Percentiles rank a stretch among this genome's conserved stretches.
Conservation (phyloP, 768 basidiomycete species). For the Suillus clintonianus region DNA sequence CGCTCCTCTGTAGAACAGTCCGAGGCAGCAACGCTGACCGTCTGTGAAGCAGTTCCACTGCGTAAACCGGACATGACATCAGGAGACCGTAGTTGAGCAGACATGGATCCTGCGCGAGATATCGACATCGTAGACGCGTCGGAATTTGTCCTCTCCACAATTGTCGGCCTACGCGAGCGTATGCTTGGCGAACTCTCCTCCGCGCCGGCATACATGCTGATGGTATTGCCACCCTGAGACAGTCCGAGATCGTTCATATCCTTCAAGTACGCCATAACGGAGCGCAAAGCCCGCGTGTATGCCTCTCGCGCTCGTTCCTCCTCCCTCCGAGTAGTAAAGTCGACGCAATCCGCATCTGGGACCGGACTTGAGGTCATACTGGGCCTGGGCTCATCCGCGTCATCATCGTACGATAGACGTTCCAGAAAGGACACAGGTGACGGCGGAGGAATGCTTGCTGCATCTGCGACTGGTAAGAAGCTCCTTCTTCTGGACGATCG, state of each 20-base stretch:
- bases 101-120: slow-evolving; percentile 48
- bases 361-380: slow-evolving; percentile 46
- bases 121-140: slow-evolving; percentile 49
- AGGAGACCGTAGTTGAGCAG: slow-evolving; percentile 61
- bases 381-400: slow-evolving; percentile 27
- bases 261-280: slow-evolving; percentile 93
- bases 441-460: slow-evolving; percentile 61
- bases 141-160: slow-evolving; percentile 46
- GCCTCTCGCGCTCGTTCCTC: slow-evolving; percentile 72
- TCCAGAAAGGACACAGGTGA: slow-evolving; percentile 64
- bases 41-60: slow-evolving; percentile 61
- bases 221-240: slow-evolving; percentile 51
- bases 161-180: slow-evolving; percentile 69
- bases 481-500: slow-evolving; percentile 76
- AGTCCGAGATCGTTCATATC: slow-evolving; percentile 92
- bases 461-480: slow-evolving; percentile 83
- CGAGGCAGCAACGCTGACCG: slow-evolving; percentile 70
- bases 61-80: slow-evolving; percentile 66
- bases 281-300: slow-evolving; percentile 79
- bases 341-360: slow-evolving; percentile 43
- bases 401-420: slow-evolving; percentile 44
- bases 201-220: slow-evolving; percentile 60
- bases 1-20: slow-evolving; percentile 80
- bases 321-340: slow-evolving; percentile 55
- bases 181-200: slow-evolving; percentile 42